Conservation (phyloP, 345 rosid species). For the Ceriops tagal region DNA sequence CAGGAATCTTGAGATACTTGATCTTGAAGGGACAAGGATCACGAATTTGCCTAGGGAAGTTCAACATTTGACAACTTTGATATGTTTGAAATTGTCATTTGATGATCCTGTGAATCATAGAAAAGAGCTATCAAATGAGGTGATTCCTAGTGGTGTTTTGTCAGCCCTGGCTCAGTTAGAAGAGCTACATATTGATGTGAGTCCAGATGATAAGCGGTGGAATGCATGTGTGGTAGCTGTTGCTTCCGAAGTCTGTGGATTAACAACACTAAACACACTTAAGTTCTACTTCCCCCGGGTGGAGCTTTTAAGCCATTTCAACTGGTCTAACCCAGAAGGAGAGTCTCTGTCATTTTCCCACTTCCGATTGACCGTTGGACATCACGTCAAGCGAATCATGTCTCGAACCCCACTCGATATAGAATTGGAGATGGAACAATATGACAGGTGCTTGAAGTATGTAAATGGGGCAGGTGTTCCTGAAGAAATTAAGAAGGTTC, state of each 20-base stretch:
- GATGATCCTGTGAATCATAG: neutral
- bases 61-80: conserved; percentile 5
- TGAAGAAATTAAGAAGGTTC: conserved; percentile 1
- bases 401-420: conserved; percentile 21
- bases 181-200: conserved; percentile 13
- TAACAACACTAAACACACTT: neutral
- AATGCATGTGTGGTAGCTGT: conserved; percentile 9
- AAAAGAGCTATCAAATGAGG: neutral
- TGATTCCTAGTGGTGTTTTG: conserved; percentile 12
- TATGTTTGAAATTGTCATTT: conserved; percentile 18
- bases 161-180: neutral
- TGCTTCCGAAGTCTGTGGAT: conserved; percentile 13
- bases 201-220: conserved; percentile 22
- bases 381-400: conserved; percentile 20
- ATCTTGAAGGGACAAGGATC: conserved; percentile 22
- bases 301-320: conserved; percentile 7
- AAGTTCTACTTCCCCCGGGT: conserved; percentile 19
- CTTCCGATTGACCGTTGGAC: conserved; percentile 24
- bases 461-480: conserved; percentile 21
- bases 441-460: conserved; percentile 23
- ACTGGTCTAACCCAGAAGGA: neutral
- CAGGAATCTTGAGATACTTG: conserved; percentile 20
- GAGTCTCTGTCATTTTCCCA: conserved; percentile 3
- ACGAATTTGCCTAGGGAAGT: conserved; percentile 13
- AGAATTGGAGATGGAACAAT: conserved; percentile 7